Base-by-base conservation (phyloP, 441 rosid species). In the Lagerstroemia fauriei region DNA sequence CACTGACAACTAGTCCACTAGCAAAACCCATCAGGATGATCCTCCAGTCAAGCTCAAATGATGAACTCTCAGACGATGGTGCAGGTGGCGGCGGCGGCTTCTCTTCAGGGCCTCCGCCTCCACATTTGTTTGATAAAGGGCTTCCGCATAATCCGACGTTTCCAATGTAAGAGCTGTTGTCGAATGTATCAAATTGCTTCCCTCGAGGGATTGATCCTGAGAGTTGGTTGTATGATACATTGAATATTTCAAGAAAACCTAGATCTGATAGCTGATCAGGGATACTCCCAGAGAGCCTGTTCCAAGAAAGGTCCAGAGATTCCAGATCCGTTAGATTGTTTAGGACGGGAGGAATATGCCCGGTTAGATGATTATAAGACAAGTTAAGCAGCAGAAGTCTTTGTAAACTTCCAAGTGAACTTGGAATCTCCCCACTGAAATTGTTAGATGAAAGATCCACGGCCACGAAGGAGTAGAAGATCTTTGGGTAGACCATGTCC, bases 361-460 rank as follows among this genome's bases (percentile, higher is more conserved):
- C 89, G 0, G n/a, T 18, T 0, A 90, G 84, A 22, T 31, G 24
- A 73, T 90, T 92, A 74, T 84, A 78, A 1, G 90, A 88, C 25
- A 90, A 38, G 13, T 88, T 87, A 41, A 89, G 89, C 4, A 80
- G 48, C 13, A 61, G 41, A 14, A 91, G 73, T 3, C 77, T 82
- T 48, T 81, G 65, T 13, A 91, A 81, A 0, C 29, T 69, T 18
- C 87, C 73, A 0, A 89, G 76, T 20, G 80, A 66, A 16, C 77
- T 9, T 0, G 93, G 89, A 53, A 87, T 86, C 0, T 34, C 75
- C 76, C 93, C 88, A 16, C 63, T 51, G 1, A 92, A 87, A 16
- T 48, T 77, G 73, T 88, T 87, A 51, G 79, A 6, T 0, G 91
- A 88, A 59, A 89, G 48, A 73, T 88, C 88, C 77, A 87, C 50